Evolutionary conservation across 2,329 filamentous ascomycete species (phyloP), one percentile per base, ranked within the genome.

Genomic region (Cytospora piceicola): DNA sequence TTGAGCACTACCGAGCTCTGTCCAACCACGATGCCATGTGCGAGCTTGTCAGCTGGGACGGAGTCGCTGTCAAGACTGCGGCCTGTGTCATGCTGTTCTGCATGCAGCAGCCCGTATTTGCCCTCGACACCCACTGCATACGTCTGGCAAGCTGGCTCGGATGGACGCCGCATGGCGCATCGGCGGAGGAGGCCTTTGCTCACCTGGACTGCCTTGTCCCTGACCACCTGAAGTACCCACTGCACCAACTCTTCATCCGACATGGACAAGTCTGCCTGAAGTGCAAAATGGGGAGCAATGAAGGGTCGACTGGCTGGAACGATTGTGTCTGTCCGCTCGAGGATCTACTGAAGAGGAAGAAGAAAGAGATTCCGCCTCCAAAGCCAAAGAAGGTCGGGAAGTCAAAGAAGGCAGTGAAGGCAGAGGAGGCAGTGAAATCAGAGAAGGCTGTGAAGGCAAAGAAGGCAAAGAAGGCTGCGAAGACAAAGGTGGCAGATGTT

Each of bases 231-330:
- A 87, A 87, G 71, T 86, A 87, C 61, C 76, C 79, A 8, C 75
- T 87, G 8, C 85, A 87, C 70, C 81, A 85, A 67, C 75, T 87
- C 4, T 81, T 87, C 65, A 83, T 86, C 27, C 76, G 77, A 11
- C 85, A 86, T 66, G 84, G 84, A 0, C 79, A 83, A 68, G 74
- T 72, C 1, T 86, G 84, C 64, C 74, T 74, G 36, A 77, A 80
- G 54, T 86, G 84, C 70, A 77, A 76, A 64, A 75, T 77, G 59
- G 75, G 71, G 30, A 92, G 89, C 0, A 83, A 84, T 0, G 79
- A 85, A 69, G 83, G 82, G 1, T 89, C 84, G 58, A 82, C 82
- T 30, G 84, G 83, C 0, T 92, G 90, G 88, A 80, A 87, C 4
- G 78, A 86, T 20, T 84, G 73, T 1, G 70, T 74, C 8, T 81